Evolutionary conservation across 2,329 filamentous ascomycete genomes (phyloP), one percentile per base, ranked within the genome.

Genomic region (Arthrinium puccinioides): DNA sequence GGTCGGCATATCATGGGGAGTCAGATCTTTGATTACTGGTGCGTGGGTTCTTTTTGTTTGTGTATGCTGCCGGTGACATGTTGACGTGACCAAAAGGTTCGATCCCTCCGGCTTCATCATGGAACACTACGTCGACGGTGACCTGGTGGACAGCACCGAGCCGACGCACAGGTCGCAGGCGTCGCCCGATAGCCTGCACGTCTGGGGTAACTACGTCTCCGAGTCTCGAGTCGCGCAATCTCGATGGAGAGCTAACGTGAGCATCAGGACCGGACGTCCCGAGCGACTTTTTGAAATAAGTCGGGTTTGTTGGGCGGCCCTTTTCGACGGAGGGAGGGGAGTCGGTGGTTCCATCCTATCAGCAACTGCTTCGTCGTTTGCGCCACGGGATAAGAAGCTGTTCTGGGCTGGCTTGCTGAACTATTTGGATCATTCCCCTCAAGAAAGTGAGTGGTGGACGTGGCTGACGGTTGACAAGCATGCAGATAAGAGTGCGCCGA

Each of bases 11-110:
- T 84, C 16, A 66, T 85, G 48, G 82, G 82, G 4, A 77, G 71
- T 44, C 82, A 85, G 59, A 76, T 86, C 36, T 87, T 86, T 47
- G 80, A 85, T 51, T 84, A 84, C 55, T 84, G 79, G 79, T 76
- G 62, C 30, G 36, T 26, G 11, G 6, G 3, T 5, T 4, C 16
- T 5, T n/a, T 18, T 15, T 4, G 9, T 19, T 5, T 8, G 11
- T 24, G 8, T 21, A 9, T 32, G 24, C 25, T 19, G 11, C 18
- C 10, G 9, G 9, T 19, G 33, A 21, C 9, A n/a, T 27, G 19
- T 13, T 28, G 5, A 36, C 16, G 9, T n/a, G 16, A 15, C 14
- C 3, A 8, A 11, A 30, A 61, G 77, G 78, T 79, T 74, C 50
- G 79, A 84, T 56, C 72, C 74, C 0, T 68, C 64, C 4, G 65